Percentiles rank a stretch among this genome's conserved stretches.
Conservation (phyloP, 176 grass and related monocot genomes). For the Avena sativa region DNA sequence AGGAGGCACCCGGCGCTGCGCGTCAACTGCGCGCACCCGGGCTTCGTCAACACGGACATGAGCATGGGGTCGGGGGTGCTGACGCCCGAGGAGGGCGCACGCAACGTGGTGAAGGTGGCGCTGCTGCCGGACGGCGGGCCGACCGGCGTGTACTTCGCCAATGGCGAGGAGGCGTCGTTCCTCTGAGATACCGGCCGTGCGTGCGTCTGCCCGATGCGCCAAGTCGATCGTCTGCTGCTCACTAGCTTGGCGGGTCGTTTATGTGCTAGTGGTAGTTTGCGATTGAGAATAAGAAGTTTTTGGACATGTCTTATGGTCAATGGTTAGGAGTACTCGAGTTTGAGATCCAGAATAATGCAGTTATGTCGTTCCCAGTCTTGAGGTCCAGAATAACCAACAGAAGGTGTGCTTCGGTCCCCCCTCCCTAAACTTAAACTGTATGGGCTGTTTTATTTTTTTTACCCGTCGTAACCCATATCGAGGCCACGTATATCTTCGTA, state of each 20-base stretch:
- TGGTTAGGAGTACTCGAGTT: no score
- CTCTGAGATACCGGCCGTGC: slow-evolving; percentile 32
- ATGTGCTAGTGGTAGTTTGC: not conserved
- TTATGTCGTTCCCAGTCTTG: no score
- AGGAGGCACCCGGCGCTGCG: slow-evolving; percentile 51
- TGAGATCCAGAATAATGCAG: no score
- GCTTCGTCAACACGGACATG: slow-evolving; percentile 70
- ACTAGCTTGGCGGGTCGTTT: not conserved
- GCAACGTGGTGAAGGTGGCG: slow-evolving; percentile 58
- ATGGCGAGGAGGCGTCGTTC: slow-evolving; percentile 50
- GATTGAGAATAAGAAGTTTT: no score
- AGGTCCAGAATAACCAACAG: no score
- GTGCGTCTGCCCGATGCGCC: not conserved
- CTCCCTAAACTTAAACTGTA: no score
- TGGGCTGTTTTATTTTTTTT: no score
- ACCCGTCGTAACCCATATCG: no score
- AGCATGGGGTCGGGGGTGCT: slow-evolving; percentile 47
- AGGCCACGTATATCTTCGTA: no score
- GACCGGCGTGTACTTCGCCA: slow-evolving; percentile 62
- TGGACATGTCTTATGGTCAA: no score
- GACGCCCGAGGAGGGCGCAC: slow-evolving; percentile 61
- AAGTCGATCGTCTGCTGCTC: not conserved
- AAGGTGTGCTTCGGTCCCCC: no score
- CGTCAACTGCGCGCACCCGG: slow-evolving; percentile 61
- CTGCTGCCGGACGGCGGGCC: slow-evolving; percentile 53